Evolutionary conservation across 495 filamentous ascomycete species (phyloP), one percentile per base, ranked within the genome.

Genomic region (Aspergillus taichungensis): DNA sequence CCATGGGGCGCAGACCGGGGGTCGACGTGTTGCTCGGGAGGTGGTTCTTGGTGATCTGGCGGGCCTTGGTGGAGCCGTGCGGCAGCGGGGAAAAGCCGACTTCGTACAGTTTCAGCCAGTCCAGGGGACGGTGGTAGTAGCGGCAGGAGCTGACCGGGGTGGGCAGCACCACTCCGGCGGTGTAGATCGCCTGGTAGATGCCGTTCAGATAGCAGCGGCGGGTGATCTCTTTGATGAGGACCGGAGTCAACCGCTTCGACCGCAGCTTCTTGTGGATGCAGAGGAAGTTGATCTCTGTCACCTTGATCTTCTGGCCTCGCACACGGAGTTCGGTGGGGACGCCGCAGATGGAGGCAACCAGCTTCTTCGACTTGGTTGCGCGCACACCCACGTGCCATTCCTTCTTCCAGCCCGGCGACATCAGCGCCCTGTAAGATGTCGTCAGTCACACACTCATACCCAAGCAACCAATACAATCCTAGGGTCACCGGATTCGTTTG

Each of bases 201-300:
- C 80, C 83, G 34, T 79, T 72, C 18, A 84, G 57, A 61, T 97
- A 91, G 69, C 87, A 90, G 39, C 87, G 78, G 13, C 92, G 82
- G 8, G 92, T 96, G 59, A 98, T 88, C 60, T 97, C 92, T 60
- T 96, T 94, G 68, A 98, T 98, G 34, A 98, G 77, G 4, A 95
- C 84, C 0, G 92, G 92, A 0, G 92, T 78, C 33, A 98, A 76
- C 8, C 94, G 82, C 66, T 98, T 96, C 10, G 83, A 80, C 34
- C 94, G 85, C 7, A 98, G 80, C 66, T 96, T 97, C 73, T 95
- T 97, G 74, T 97, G 94, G 50, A 97, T 80, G 61, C 88, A 94
- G 42, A 98, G 84, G 72, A 95, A 97, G 68, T 98, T 97, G 67
- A 97, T 89, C 61, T 98, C 92, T 30, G 84, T 89, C 43, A 82